phyloP scores from a whole-genome alignment of 2,329 filamentous ascomycete species.

The Penicillium capsulatum region DNA sequence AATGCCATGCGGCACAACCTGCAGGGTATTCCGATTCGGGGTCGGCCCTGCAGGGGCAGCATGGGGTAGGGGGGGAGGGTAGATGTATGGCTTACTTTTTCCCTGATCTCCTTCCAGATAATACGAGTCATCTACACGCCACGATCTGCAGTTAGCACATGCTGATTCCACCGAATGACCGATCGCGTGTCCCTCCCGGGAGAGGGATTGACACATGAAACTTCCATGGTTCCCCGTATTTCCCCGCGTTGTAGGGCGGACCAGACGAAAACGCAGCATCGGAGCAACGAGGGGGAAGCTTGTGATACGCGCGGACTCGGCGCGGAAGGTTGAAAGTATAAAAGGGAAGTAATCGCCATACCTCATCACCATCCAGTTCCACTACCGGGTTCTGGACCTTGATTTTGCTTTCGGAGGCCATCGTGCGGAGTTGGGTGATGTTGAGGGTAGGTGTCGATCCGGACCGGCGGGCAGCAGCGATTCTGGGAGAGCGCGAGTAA shows the following conservation, averaged over 20 bases:
- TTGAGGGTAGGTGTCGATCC: conserved; percentile 25
- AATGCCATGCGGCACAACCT: conserved; percentile 11
- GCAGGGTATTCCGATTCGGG: conserved; percentile 9
- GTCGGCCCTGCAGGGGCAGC: conserved; percentile 16
- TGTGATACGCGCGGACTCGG: conserved; percentile 17
- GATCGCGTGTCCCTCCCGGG: conserved; percentile 1
- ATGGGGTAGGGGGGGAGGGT: conserved; percentile 14
- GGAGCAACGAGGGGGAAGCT: conserved; percentile 14
- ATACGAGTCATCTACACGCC: conserved; percentile 81
- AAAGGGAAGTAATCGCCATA: conserved; percentile 24
- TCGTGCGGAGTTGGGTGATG: conserved; percentile 43
- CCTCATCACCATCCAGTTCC: conserved; percentile 83
- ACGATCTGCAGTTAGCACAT: conserved; percentile 19
- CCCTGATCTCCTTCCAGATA: conserved; percentile 99
- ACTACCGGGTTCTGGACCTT: conserved; percentile 99
- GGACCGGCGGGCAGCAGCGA: conserved; percentile 29
- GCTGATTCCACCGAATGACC: not conserved
- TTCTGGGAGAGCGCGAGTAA: conserved; percentile 19
- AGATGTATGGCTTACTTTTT: conserved; percentile 57
- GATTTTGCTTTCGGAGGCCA: conserved; percentile 68
- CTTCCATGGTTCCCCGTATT: conserved; percentile 24
- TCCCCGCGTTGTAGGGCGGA: conserved; percentile 28
- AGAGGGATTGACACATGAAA: conserved; percentile 23
- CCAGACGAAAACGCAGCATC: conserved; percentile 25
- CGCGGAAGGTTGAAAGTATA: conserved; percentile 11